phyloP scores from a whole-genome alignment of 140 eudicot genomes.

The Flaveria floridana region DNA sequence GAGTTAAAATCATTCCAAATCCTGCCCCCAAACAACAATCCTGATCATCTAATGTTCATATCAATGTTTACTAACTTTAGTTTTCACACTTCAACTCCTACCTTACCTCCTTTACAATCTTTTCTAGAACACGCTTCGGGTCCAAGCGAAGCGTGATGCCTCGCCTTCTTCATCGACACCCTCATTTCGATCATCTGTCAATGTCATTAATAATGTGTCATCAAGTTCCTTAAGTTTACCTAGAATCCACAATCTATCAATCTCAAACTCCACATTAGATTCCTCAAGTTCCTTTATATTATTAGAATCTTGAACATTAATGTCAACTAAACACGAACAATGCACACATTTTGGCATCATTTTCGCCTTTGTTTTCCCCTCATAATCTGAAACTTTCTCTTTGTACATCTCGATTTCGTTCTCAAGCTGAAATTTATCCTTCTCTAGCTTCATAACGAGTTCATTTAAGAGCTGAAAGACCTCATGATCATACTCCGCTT shows the following conservation, averaged over 20 bases:
- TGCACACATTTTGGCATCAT: constrained; percentile 13
- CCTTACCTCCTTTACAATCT: neutral
- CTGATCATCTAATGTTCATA: neutral
- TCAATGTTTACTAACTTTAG: neutral
- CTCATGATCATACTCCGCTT: constrained; percentile 86
- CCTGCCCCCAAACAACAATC: neutral
- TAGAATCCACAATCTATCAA: constrained; percentile 57
- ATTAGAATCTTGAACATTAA: constrained; percentile 35
- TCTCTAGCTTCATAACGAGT: constrained; percentile 79
- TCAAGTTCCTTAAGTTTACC: constrained; percentile 65
- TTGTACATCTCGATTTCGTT: constrained; percentile 57
- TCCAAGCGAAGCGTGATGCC: constrained; percentile 36
- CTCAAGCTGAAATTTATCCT: constrained; percentile 42
- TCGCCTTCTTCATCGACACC: constrained; percentile 27
- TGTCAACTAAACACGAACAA: constrained; percentile 52
- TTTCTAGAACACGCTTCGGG: constrained; percentile 15
- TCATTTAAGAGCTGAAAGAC: constrained; percentile 82
- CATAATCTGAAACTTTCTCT: constrained; percentile 50
- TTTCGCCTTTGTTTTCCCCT: constrained; percentile 48
- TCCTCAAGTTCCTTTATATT: constrained; percentile 40
- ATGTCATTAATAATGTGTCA: constrained; percentile 42
- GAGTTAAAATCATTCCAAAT: neutral
- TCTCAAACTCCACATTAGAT: constrained; percentile 53
- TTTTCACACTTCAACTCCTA: constrained; percentile 15
- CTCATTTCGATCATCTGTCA: constrained; percentile 44